Base-by-base conservation (phyloP, 129 eudicot species). In the Scalesia atractyloides region DNA sequence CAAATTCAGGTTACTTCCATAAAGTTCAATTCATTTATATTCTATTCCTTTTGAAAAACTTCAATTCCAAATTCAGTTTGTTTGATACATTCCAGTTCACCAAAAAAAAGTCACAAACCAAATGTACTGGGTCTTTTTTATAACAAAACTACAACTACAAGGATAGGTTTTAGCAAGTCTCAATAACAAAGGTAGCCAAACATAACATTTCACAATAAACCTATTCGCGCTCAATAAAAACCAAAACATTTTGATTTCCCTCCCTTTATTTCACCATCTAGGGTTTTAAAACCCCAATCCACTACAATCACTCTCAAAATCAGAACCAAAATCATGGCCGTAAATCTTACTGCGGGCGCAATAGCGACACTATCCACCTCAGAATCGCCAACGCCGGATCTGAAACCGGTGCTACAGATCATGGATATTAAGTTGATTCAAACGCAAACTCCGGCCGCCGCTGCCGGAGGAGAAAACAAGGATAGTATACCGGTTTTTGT, bases 361-460 rank as follows among this genome's bases (percentile, higher is more conserved):
- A 81, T 91, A n/a, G 51, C 79, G 66, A 30, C 72, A 64, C 48
- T 91, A 13, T 77, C 85, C 0, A 74, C 50, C 50, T 79, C 66
- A 16, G 83, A 76, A 4, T 44, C 71, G 0, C 64, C 60, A 50
- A 53, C 33, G 30, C 47, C 16, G 16, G 86, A 80, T 19, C 11
- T 82, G 16, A 82, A 83, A 66, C 97, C 98, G 59, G 81, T 87
- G 71, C 70, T 94, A 15, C 98, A 94, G 60, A 82, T 94, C 24
- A 37, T 11, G 51, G 92, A 84, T 24, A 18, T 90, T 7, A 82
- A 96, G 17, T 62, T 68, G 0, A 85, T 87, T 12, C 80, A 73
- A 37, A 62, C 87, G 12, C 80, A 77, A 72, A 66, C 80, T 30
- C 34, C 34, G 34, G 34, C 34, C 34, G 34, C 34, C 34, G 34